Conservation (phyloP, 306 rosid species). For the Carpinus viminea region DNA sequence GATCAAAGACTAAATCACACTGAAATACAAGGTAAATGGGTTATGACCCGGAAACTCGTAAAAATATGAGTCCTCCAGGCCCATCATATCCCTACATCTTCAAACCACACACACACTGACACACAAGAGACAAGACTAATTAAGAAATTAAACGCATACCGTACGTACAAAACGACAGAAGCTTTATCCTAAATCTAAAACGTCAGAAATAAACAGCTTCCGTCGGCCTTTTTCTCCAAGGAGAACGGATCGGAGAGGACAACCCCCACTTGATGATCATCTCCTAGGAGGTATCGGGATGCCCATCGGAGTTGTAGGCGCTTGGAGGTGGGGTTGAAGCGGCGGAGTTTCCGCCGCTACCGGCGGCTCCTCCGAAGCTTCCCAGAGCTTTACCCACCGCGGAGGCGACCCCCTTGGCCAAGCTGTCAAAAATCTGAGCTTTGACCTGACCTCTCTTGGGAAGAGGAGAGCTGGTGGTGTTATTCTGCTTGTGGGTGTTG, state of each 20-base stretch:
- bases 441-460: slow-evolving; percentile 40
- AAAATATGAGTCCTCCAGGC: background rate
- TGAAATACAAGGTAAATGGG: too few species aligned
- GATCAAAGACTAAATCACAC: background rate
- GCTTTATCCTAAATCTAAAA: too few species aligned
- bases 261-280: background rate
- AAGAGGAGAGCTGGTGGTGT: slow-evolving; percentile 9
- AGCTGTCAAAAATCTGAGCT: slow-evolving; percentile 35
- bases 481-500: background rate
- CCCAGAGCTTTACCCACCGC: slow-evolving; percentile 11
- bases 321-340: slow-evolving; percentile 35
- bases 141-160: background rate
- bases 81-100: background rate
- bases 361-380: background rate
- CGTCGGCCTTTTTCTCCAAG: too few species aligned
- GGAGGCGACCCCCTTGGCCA: slow-evolving; percentile 25
- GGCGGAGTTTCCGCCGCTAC: slow-evolving; percentile 20
- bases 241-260: too few species aligned
- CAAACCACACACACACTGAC: background rate
- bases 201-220: background rate
- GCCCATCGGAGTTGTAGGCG: slow-evolving; percentile 33
- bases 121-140: background rate
- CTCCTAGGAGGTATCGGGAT: slow-evolving; percentile 21
- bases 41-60: too few species aligned
- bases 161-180: background rate